phyloP scores from a whole-genome alignment of 306 rosid genomes.

The Ochetophila trinervis region DNA sequence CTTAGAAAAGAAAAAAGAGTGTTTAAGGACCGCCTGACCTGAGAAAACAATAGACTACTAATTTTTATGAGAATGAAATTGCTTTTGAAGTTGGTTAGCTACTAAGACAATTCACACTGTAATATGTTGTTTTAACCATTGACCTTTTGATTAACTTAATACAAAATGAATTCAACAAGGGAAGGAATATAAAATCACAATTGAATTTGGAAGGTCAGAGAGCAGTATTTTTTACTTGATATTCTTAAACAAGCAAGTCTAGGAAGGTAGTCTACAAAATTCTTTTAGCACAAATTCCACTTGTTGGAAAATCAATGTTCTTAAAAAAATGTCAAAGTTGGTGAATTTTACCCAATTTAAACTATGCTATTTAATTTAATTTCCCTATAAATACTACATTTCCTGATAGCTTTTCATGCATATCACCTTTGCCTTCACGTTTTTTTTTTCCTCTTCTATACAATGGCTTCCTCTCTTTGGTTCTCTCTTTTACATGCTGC shows the following conservation, averaged over 20 bases:
- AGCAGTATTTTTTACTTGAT: background rate
- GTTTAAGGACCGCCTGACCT: background rate
- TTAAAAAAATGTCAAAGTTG: constrained; percentile 39
- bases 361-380: constrained; percentile 6
- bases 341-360: constrained; percentile 20
- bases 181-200: background rate
- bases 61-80: background rate
- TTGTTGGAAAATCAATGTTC: background rate
- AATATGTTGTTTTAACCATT: background rate
- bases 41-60: background rate
- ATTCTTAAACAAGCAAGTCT: constrained; percentile 8
- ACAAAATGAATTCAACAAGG: background rate
- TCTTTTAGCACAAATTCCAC: constrained; percentile 8
- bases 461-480: constrained; percentile 50
- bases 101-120: constrained; percentile 4
- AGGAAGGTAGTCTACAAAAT: constrained; percentile 19
- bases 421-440: constrained; percentile 14
- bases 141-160: constrained; percentile 1
- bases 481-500: constrained; percentile 33
- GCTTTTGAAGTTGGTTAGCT: constrained; percentile 3
- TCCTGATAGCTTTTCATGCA: constrained; percentile 27
- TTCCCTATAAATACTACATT: constrained; percentile 48
- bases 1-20: background rate
- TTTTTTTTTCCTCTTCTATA: constrained; percentile 1
- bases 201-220: constrained; percentile 13